These are phyloP conservation scores for Oxyria digyna DNA, from an alignment of 148 eudicot species.

Conservation along the genomic window DNA sequence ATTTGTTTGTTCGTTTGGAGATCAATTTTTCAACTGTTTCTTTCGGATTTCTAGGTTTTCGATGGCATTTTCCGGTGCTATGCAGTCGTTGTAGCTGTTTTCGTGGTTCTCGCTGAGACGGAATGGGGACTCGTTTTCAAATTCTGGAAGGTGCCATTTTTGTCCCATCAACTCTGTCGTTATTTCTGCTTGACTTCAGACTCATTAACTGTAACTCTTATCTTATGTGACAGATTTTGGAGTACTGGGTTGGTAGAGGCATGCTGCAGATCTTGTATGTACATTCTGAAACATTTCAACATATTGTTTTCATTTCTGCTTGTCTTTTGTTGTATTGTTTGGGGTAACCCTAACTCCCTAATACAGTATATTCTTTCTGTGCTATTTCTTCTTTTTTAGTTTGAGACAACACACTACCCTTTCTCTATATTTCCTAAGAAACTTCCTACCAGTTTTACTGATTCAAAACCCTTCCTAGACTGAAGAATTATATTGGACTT, in stretches of 20 bases:
- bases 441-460: background rate
- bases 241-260: constrained; percentile 92
- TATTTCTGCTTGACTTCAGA: background rate
- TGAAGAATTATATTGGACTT: too few relatives aligned
- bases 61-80: constrained; percentile 88
- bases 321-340: background rate
- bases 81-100: constrained; percentile 54
- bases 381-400: too few relatives aligned
- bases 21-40: background rate
- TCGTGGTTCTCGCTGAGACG: constrained; percentile 77
- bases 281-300: background rate
- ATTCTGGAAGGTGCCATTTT: constrained; percentile 51
- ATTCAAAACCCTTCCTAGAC: background rate
- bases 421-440: background rate
- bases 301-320: background rate
- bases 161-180: background rate
- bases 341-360: background rate
- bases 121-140: constrained; percentile 66
- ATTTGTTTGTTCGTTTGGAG: background rate
- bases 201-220: background rate
- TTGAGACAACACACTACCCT: too few relatives aligned
- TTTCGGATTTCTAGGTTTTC: constrained; percentile 38
- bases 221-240: constrained; percentile 49
- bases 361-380: too few relatives aligned
- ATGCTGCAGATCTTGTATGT: constrained; percentile 99